Evolutionary conservation across 1,284 basidiomycete genomes (phyloP).

Genomic region (Phellopilus nigrolimitatus): DNA sequence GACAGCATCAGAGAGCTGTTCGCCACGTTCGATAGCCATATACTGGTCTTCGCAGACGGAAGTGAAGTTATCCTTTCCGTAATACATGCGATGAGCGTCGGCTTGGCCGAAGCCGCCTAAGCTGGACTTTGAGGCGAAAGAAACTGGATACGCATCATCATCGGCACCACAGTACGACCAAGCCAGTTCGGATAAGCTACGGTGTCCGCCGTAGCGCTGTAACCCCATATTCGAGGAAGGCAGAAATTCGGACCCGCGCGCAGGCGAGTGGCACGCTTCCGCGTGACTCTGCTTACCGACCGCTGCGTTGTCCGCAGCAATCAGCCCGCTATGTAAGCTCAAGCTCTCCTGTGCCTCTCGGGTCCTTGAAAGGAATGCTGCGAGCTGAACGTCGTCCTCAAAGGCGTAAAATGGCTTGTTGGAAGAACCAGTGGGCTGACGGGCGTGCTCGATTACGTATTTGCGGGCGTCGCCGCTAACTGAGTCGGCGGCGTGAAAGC

Average conservation of each 20-base stretch:
- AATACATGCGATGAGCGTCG: background rate
- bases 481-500: slow-evolving; percentile 26
- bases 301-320: slow-evolving; percentile 53
- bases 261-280: slow-evolving; percentile 36
- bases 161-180: background rate
- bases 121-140: background rate
- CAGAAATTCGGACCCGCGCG: slow-evolving; percentile 41
- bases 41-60: background rate
- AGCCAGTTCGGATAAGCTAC: background rate
- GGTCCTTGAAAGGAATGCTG: background rate
- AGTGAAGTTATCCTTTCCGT: background rate
- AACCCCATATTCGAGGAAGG: slow-evolving; percentile 9
- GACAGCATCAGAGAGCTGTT: background rate
- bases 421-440: slow-evolving; percentile 7
- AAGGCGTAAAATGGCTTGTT: background rate
- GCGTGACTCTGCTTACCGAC: slow-evolving; percentile 65
- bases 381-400: background rate
- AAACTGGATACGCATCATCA: background rate
- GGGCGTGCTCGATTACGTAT: slow-evolving; percentile 33
- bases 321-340: slow-evolving; percentile 73
- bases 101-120: background rate
- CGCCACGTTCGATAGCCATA: background rate
- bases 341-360: slow-evolving; percentile 24
- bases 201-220: slow-evolving; percentile 2
- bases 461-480: slow-evolving; percentile 40